phyloP scores from a whole-genome alignment of 73 alveolate species.

The Paramecium octaurelia region DNA sequence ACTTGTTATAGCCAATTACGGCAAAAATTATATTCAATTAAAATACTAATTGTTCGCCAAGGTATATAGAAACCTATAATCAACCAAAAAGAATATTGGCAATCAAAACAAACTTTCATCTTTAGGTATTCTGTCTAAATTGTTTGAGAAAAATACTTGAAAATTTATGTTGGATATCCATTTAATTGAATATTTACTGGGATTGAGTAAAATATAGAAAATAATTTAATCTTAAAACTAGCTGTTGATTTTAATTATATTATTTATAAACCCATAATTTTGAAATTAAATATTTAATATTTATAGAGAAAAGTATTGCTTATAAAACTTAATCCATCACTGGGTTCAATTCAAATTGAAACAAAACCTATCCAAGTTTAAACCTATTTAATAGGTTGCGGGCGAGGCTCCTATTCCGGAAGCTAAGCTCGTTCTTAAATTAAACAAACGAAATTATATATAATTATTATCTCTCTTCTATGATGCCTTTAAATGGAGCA shows the following conservation, averaged over 20 bases:
- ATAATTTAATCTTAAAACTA: too few relatives aligned
- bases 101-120: too few relatives aligned
- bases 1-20: too few relatives aligned
- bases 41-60: too few relatives aligned
- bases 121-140: too few relatives aligned
- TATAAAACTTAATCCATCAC: neutral
- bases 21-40: too few relatives aligned
- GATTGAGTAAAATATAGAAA: too few relatives aligned
- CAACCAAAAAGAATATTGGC: too few relatives aligned
- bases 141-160: too few relatives aligned
- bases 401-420: constrained; percentile 58
- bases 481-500: neutral
- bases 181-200: too few relatives aligned
- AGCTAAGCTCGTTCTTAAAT: constrained; percentile 7
- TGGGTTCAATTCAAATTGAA: neutral
- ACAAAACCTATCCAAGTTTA: constrained; percentile 46
- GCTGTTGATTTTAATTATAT: neutral
- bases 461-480: neutral
- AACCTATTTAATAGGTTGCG: constrained; percentile 45
- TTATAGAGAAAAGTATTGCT: neutral
- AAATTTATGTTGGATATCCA: too few relatives aligned
- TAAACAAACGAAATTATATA: constrained; percentile 11
- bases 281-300: neutral
- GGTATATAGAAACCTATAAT: too few relatives aligned
- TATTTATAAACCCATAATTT: neutral